Conservation (phyloP, 2,329 filamentous ascomycete species). For the Calonectria henricotiae region DNA sequence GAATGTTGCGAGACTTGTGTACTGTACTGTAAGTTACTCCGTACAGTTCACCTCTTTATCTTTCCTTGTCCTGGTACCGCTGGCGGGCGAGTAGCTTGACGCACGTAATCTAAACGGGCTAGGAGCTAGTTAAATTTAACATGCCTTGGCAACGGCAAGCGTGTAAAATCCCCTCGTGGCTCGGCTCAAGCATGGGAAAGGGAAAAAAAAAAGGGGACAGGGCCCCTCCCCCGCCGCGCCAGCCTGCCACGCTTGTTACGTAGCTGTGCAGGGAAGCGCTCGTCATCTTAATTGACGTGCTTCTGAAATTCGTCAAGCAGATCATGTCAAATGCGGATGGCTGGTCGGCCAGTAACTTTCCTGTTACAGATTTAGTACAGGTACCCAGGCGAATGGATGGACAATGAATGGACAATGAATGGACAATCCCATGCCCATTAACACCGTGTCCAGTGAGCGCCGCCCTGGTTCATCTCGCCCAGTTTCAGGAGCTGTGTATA, state of each 20-base stretch:
- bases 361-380: conserved; percentile 26
- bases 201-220: conserved; percentile 2
- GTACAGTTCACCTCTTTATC: not conserved
- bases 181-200: not conserved
- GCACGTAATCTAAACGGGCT: conserved; percentile 22
- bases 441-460: conserved; percentile 31
- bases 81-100: not conserved
- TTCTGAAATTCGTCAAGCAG: conserved; percentile 17
- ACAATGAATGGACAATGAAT: not conserved
- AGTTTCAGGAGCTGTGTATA: not conserved
- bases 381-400: conserved; percentile 5
- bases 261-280: conserved; percentile 12
- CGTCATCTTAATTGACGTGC: conserved; percentile 27
- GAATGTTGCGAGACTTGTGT: not conserved
- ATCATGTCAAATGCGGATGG: conserved; percentile 23
- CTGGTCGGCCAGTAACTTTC: conserved; percentile 7
- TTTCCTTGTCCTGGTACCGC: not conserved
- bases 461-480: conserved; percentile 6
- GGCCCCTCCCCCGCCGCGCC: conserved; percentile 14
- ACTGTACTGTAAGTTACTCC: too few species aligned
- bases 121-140: conserved; percentile 28
- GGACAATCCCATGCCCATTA: conserved; percentile 17
- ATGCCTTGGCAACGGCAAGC: conserved; percentile 25
- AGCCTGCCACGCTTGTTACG: conserved; percentile 15
- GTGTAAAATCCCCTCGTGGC: conserved; percentile 25